Percentiles rank a stretch among this genome's conserved stretches.
Conservation (phyloP, 164 flowering plant genomes). For the Platanus orientalis region DNA sequence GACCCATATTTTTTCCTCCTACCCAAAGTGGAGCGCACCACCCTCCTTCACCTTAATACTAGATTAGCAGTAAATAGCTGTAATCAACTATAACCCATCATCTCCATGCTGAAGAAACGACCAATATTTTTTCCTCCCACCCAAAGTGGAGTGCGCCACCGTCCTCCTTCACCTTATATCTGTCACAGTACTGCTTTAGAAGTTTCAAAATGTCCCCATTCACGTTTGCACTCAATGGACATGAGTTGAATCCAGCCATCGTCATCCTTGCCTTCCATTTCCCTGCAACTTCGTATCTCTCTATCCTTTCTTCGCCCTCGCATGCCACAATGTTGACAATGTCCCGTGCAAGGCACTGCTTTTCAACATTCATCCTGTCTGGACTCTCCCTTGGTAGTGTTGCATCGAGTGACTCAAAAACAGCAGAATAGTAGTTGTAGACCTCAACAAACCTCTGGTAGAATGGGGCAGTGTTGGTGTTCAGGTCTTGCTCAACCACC, state of each 20-base stretch:
- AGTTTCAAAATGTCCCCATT: constrained; percentile 37
- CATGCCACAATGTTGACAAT: constrained; percentile 92
- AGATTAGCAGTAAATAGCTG: not conserved
- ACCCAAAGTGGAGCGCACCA: constrained; percentile 77
- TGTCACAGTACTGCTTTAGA: constrained; percentile 59
- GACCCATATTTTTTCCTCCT: constrained; percentile 80
- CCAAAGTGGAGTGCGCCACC: constrained; percentile 73
- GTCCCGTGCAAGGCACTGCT: constrained; percentile 88
- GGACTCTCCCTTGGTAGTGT: constrained; percentile 79
- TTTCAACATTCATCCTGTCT: constrained; percentile 88
- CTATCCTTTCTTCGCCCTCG: constrained; percentile 92
- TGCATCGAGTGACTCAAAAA: constrained; percentile 84
- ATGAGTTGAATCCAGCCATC: constrained; percentile 83
- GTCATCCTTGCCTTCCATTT: constrained; percentile 97
- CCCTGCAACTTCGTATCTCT: constrained; percentile 91
- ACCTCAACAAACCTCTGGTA: constrained; percentile 78
- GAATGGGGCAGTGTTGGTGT: constrained; percentile 92
- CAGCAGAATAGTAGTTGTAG: constrained; percentile 83
- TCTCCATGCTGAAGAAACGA: constrained; percentile 84
- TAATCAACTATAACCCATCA: constrained; percentile 17
- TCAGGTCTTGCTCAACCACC: constrained; percentile 89
- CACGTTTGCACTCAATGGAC: constrained; percentile 52
- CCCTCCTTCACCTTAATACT: constrained; percentile 63
- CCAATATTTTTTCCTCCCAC: constrained; percentile 82
- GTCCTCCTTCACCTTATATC: constrained; percentile 66